These are phyloP conservation scores for Candolleomyces eurysporus DNA, from an alignment of 768 basidiomycete genomes.

Conservation along the genomic window DNA sequence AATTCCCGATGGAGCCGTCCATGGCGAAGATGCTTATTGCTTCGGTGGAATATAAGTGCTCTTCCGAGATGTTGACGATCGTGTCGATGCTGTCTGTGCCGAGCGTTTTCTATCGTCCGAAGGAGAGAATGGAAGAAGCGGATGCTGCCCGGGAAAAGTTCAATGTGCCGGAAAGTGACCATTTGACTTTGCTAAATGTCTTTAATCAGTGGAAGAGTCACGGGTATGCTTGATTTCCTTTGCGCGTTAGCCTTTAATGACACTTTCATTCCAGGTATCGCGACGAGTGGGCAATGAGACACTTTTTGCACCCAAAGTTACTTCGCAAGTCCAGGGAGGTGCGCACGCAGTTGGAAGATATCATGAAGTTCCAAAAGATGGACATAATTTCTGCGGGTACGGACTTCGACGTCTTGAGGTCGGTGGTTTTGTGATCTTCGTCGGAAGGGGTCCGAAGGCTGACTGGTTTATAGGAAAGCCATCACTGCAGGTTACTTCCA, in stretches of 20 bases:
- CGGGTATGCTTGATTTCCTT: constrained; percentile 51
- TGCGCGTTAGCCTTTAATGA: not conserved
- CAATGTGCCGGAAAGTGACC: constrained; percentile 97
- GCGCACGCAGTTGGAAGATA: constrained; percentile 92
- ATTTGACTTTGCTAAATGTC: constrained; percentile 91
- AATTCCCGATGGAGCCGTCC: constrained; percentile 99
- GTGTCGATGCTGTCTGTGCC: constrained; percentile 99
- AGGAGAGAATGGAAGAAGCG: constrained; percentile 95
- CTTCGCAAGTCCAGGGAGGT: constrained; percentile 95
- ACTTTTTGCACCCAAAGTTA: constrained; percentile 96
- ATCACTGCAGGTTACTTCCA: constrained; percentile 99
- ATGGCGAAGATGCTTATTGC: constrained; percentile 99
- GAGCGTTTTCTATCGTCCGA: constrained; percentile 95
- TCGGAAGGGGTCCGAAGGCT: not conserved
- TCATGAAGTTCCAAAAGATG: constrained; percentile 99
- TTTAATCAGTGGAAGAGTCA: constrained; percentile 99
- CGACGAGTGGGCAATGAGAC: constrained; percentile 92
- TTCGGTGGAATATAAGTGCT: constrained; percentile 91
- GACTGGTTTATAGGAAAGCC: constrained; percentile 65
- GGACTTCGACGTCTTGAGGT: constrained; percentile 88
- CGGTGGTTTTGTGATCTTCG: not conserved
- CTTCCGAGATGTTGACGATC: constrained; percentile 94
- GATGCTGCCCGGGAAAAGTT: constrained; percentile 98
- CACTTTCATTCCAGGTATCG: constrained; percentile 56
- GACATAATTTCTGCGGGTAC: constrained; percentile 88